Evolutionary conservation across 2,329 filamentous ascomycete genomes (phyloP).

Genomic region (Grosmannia clavigera): DNA sequence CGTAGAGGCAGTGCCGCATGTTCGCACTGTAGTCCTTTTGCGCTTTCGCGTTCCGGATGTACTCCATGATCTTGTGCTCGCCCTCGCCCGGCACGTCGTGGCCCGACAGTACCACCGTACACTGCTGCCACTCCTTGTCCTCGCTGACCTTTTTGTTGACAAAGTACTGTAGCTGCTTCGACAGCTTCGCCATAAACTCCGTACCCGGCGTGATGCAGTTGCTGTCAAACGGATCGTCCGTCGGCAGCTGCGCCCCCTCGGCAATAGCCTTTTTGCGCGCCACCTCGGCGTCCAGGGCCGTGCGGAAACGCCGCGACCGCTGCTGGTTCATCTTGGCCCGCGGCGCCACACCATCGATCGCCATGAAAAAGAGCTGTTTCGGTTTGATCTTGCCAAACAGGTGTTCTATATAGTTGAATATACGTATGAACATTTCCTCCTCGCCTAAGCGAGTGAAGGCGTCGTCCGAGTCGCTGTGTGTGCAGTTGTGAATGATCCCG

Average conservation of each 20-base stretch:
- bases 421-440: conserved; percentile 98
- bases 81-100: conserved; percentile 97
- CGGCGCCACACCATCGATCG: conserved; percentile 92
- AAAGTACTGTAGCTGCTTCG: conserved; percentile 91
- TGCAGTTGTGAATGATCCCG: conserved; percentile 99
- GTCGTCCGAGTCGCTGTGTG: conserved; percentile 90
- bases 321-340: conserved; percentile 99
- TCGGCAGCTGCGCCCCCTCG: conserved; percentile 85
- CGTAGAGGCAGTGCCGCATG: conserved; percentile 91
- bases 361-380: conserved; percentile 98
- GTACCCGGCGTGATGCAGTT: conserved; percentile 97
- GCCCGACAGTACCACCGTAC: conserved; percentile 89
- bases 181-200: conserved; percentile 94
- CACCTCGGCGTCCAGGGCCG: conserved; percentile 78
- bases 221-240: conserved; percentile 93
- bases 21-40: conserved; percentile 89
- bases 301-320: conserved; percentile 86
- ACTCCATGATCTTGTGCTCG: conserved; percentile 99
- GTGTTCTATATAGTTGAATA: conserved; percentile 99
- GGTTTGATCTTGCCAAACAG: conserved; percentile 98
- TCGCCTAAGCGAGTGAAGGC: conserved; percentile 87
- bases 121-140: conserved; percentile 93
- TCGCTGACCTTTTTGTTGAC: conserved; percentile 98
- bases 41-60: conserved; percentile 93
- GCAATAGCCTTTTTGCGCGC: conserved; percentile 84